These are phyloP conservation scores for Carallia brachiata DNA, from an alignment of 345 rosid species.

Conservation along the genomic window DNA sequence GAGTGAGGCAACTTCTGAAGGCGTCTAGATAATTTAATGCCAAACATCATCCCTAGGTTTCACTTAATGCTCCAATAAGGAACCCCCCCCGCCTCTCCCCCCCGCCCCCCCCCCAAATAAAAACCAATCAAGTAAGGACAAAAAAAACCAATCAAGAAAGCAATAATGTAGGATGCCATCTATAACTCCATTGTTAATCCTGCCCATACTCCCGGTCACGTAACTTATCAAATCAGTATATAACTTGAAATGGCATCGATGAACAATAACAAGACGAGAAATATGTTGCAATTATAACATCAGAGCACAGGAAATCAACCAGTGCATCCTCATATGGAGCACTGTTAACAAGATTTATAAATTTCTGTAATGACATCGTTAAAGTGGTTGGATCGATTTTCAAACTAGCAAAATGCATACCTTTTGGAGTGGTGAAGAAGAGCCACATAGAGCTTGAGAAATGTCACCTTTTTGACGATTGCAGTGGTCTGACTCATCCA, in stretches of 20 bases:
- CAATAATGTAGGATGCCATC: too few species aligned
- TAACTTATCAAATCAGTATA: too few species aligned
- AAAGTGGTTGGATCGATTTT: not conserved
- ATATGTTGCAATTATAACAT: not conserved
- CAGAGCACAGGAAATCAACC: not conserved
- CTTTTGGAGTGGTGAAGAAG: constrained; percentile 18
- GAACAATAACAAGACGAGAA: not conserved
- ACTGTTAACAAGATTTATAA: not conserved
- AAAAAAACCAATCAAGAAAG: too few species aligned
- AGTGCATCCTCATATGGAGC: not conserved
- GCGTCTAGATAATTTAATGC: too few species aligned
- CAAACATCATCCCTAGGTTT: too few species aligned
- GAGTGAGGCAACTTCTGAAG: not conserved
- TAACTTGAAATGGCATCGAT: too few species aligned
- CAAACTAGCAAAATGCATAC: constrained; percentile 8
- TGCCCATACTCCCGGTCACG: too few species aligned
- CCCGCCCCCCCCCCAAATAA: too few species aligned
- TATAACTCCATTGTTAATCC: too few species aligned
- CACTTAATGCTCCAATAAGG: too few species aligned
- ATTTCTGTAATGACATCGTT: not conserved
- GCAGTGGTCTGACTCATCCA: constrained; percentile 10
- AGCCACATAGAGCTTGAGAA: constrained; percentile 12
- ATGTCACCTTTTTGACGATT: constrained; percentile 5
- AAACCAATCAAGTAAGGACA: too few species aligned
- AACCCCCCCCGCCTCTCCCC: too few species aligned